Base-by-base conservation (phyloP, 2,329 filamentous ascomycete genomes). In the Capronia epimyces region DNA sequence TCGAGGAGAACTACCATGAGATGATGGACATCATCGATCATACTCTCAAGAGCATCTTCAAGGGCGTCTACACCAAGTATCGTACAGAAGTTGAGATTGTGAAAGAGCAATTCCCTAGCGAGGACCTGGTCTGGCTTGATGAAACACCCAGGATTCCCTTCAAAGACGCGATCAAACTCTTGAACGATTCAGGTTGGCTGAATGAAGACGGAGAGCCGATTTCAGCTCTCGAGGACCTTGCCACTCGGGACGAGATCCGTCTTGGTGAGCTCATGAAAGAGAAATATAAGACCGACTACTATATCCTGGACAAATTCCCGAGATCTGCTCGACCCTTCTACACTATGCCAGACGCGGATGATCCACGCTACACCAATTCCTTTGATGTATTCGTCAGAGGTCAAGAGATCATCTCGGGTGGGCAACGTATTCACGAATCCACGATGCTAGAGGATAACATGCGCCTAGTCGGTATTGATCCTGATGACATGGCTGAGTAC, bases 361-460 rank as follows among this genome's bases (percentile, higher is more conserved):
- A 94, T 63, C 74, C 80, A 10, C 75, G 78, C 27, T 81, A 83
- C 66, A 96, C 90, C 44, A 95, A 95, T 66, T 95, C 90, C 0
- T 96, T 95, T 62, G 90, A 96, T 66, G 94, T 96, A 51, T 96
- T 96, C 71, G 79, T 95, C 37, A 85, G 90, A 24, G 90, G 90
- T 0, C 90, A 96, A 64, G 90, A 96, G 67, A 93, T 96, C 50
- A 83, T 91, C 40, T 91, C 88, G 1, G 90, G 90, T 61, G 90
- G 90, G 6, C 90, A 96, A 69, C 89, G 90, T 79, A 94, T 96
- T 57, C 87, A 96, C 66, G 83, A 93, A 55, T 79, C 86, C 0
- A 71, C 76, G 3, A 78, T 87, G 64, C 75, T 96, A n/a, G 78
- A 84, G 39, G 78, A 84, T 61, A 87, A 85, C 64, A 89, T 96